These are phyloP conservation scores for Cyclostephanos tholiformis DNA, from an alignment of 108 stramenopile genomes.

Conservation along the genomic window DNA sequence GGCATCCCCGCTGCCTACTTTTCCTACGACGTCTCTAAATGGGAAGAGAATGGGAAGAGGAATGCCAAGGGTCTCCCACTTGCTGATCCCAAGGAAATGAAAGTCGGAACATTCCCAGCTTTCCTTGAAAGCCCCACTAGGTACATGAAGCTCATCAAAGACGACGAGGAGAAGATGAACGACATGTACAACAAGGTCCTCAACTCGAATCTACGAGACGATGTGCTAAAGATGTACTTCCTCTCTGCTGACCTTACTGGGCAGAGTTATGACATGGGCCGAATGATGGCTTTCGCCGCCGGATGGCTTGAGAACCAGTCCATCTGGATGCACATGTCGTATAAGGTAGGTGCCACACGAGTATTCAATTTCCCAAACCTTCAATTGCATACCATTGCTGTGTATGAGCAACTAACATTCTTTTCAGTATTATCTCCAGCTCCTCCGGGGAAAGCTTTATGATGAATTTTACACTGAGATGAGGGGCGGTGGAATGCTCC, in stretches of 20 bases:
- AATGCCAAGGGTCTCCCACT: constrained; percentile 75
- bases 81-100: constrained; percentile 82
- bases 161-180: constrained; percentile 69
- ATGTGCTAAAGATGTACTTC: constrained; percentile 86
- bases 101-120: constrained; percentile 86
- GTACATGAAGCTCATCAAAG: constrained; percentile 92
- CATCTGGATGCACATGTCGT: constrained; percentile 98
- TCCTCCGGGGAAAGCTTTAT: constrained; percentile 93
- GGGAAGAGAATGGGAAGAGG: constrained; percentile 58
- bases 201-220: constrained; percentile 86
- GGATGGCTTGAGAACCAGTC: constrained; percentile 97
- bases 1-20: constrained; percentile 89
- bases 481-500: constrained; percentile 80
- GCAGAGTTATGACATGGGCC: constrained; percentile 92
- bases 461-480: constrained; percentile 91
- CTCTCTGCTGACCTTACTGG: constrained; percentile 89
- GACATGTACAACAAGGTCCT: constrained; percentile 84
- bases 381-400: no score
- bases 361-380: no score
- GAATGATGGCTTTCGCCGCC: constrained; percentile 95
- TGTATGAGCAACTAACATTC: no score
- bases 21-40: constrained; percentile 80
- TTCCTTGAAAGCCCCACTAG: constrained; percentile 95
- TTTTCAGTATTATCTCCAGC: constrained; percentile 83
- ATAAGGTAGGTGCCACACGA: constrained; percentile 54